These are phyloP conservation scores for Suhomyces sp. DNA, from an alignment of 805 yeast species.

Conservation along the genomic window DNA sequence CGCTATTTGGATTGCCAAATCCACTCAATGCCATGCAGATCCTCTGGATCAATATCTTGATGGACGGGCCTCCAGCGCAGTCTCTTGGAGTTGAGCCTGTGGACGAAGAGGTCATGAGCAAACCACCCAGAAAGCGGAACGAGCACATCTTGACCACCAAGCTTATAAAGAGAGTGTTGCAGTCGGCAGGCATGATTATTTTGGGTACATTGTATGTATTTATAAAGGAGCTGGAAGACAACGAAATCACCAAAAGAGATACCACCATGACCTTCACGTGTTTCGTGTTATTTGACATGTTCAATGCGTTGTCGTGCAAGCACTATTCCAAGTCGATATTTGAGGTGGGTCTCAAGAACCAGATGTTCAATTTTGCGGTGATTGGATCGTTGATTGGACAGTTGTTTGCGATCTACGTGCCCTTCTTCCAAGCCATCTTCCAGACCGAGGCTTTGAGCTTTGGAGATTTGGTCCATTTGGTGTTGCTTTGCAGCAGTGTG, in stretches of 20 bases:
- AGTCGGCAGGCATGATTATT: conserved; percentile 74
- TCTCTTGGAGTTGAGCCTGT: conserved; percentile 97
- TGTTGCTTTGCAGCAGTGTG: conserved; percentile 70
- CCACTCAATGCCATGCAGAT: conserved; percentile 98
- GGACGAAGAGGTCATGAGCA: conserved; percentile 90
- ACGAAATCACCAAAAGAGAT: conserved; percentile 84
- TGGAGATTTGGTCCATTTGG: conserved; percentile 63
- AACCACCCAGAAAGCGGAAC: conserved; percentile 89
- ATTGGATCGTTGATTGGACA: conserved; percentile 87
- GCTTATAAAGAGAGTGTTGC: conserved; percentile 68
- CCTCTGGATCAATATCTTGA: conserved; percentile 91
- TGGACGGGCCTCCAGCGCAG: conserved; percentile 99
- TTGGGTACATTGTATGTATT: conserved; percentile 86
- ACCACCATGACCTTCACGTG: conserved; percentile 99
- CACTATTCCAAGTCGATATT: conserved; percentile 81
- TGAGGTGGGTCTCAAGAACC: conserved; percentile 75
- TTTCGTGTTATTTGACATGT: conserved; percentile 94
- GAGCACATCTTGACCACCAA: conserved; percentile 76
- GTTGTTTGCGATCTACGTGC: conserved; percentile 87
- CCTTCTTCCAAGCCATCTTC: conserved; percentile 88
- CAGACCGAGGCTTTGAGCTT: conserved; percentile 88
- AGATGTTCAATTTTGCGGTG: conserved; percentile 92
- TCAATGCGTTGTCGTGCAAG: conserved; percentile 92
- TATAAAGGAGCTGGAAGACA: conserved; percentile 80
- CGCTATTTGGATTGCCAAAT: conserved; percentile 83